These are phyloP conservation scores for Cyclostephanos invisitatus DNA, from an alignment of 108 stramenopile species.

Conservation along the genomic window DNA sequence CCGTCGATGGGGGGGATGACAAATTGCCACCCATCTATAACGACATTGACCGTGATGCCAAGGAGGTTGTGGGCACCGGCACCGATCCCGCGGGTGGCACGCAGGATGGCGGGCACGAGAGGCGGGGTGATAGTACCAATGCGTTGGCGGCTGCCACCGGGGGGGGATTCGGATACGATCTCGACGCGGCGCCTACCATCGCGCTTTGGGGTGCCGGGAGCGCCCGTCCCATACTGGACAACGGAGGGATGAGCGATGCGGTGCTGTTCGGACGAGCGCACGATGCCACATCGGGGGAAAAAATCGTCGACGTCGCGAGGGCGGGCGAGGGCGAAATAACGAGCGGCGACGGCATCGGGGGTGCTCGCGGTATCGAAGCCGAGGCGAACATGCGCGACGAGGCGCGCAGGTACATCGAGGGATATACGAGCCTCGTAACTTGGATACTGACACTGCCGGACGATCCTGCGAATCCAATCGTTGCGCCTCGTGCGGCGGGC, in stretches of 20 bases:
- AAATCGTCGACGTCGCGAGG: not conserved
- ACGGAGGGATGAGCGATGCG: slow-evolving; percentile 6
- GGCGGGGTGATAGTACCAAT: not conserved
- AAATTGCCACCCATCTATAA: slow-evolving; percentile 31
- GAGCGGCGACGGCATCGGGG: not conserved
- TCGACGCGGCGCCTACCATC: slow-evolving; percentile 74
- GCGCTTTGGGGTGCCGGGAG: slow-evolving; percentile 78
- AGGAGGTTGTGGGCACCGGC: not conserved
- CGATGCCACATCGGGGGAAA: not conserved
- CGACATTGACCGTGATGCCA: slow-evolving; percentile 6
- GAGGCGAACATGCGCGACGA: slow-evolving; percentile 47
- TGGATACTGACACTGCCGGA: slow-evolving; percentile 89
- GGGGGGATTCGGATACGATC: slow-evolving; percentile 81
- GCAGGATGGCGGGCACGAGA: not conserved
- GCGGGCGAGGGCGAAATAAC: not conserved
- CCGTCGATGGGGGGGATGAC: not conserved
- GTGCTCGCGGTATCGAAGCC: slow-evolving; percentile 13
- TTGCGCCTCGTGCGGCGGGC: slow-evolving; percentile 21
- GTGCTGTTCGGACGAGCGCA: slow-evolving; percentile 8
- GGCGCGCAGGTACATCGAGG: slow-evolving; percentile 73
- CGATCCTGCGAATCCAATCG: slow-evolving; percentile 62
- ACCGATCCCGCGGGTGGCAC: not conserved
- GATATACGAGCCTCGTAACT: slow-evolving; percentile 73
- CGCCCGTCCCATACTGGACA: slow-evolving; percentile 19
- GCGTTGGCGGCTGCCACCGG: slow-evolving; percentile 59